Conservation (phyloP, 345 rosid genomes). For the Linum tenue region DNA sequence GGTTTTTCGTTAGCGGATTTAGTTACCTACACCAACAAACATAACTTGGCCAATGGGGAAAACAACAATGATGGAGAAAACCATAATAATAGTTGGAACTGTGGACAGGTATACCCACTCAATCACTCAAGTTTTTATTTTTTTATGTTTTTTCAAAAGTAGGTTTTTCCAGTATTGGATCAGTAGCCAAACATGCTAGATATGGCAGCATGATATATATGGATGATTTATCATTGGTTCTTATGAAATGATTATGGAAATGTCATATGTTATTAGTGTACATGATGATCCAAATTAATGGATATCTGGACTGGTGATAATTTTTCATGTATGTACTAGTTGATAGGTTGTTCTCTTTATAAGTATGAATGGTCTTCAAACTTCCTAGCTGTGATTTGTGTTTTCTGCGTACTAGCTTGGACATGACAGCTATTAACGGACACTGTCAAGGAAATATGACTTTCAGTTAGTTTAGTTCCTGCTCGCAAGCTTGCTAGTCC, state of each 20-base stretch:
- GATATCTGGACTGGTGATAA: neutral
- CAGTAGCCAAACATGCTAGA: neutral
- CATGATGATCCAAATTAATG: neutral
- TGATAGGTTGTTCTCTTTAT: neutral
- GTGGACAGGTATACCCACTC: conserved; percentile 59
- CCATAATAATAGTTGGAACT: conserved; percentile 94
- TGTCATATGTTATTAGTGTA: neutral
- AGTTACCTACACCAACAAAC: conserved; percentile 76
- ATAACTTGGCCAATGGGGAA: conserved; percentile 91
- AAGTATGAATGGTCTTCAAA: neutral
- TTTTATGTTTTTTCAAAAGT: neutral
- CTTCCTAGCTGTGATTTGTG: neutral
- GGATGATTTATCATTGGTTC: no score
- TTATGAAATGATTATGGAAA: neutral
- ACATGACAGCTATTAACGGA: neutral
- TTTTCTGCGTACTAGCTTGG: neutral
- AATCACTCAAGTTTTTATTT: neutral
- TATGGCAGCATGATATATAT: neutral
- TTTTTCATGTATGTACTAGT: no score
- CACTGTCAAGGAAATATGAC: neutral
- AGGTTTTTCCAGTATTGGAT: neutral
- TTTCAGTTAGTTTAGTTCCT: neutral
- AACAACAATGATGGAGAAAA: conserved; percentile 88
- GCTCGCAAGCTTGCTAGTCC: neutral
- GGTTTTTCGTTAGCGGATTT: conserved; percentile 87